phyloP scores from a whole-genome alignment of 495 filamentous ascomycete species.

The Viridothelium virens region DNA sequence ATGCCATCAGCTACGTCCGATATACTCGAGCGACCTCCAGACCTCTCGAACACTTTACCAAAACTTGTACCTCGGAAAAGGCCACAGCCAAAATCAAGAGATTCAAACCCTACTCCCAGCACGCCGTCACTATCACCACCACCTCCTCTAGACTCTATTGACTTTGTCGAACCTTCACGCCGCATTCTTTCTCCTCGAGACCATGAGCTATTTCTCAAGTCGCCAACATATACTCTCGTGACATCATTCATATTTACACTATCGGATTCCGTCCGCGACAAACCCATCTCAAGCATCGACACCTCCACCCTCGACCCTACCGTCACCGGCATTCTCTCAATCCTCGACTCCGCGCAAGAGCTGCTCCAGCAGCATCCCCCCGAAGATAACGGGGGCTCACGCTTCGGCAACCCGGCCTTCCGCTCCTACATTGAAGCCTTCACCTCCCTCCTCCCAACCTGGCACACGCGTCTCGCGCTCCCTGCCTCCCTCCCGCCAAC shows the following conservation, averaged over 20 bases:
- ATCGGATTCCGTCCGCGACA: conserved; percentile 71
- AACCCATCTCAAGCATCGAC: conserved; percentile 58
- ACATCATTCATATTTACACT: conserved; percentile 78
- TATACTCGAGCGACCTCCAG: conserved; percentile 19
- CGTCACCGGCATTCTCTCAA: conserved; percentile 56
- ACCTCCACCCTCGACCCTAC: conserved; percentile 45
- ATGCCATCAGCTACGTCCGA: conserved; percentile 24
- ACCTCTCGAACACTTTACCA: conserved; percentile 28
- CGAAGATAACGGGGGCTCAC: conserved; percentile 72
- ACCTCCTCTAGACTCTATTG: conserved; percentile 53
- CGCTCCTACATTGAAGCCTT: conserved; percentile 72
- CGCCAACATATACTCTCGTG: conserved; percentile 69
- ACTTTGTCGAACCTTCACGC: conserved; percentile 58
- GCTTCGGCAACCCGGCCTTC: conserved; percentile 93
- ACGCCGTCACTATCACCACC: conserved; percentile 66
- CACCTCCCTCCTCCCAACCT: conserved; percentile 42
- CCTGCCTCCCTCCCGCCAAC: conserved; percentile 30
- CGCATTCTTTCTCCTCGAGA: conserved; percentile 75
- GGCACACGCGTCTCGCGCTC: conserved; percentile 44
- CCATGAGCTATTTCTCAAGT: conserved; percentile 72
- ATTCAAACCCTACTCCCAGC: conserved; percentile 43
- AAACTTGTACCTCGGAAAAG: conserved; percentile 28
- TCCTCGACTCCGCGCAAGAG: conserved; percentile 59
- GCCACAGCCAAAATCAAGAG: conserved; percentile 20
- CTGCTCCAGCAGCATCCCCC: conserved; percentile 63